phyloP scores from a whole-genome alignment of 2,329 filamentous ascomycete genomes.

The Pseudocercospora fijiensis region DNA sequence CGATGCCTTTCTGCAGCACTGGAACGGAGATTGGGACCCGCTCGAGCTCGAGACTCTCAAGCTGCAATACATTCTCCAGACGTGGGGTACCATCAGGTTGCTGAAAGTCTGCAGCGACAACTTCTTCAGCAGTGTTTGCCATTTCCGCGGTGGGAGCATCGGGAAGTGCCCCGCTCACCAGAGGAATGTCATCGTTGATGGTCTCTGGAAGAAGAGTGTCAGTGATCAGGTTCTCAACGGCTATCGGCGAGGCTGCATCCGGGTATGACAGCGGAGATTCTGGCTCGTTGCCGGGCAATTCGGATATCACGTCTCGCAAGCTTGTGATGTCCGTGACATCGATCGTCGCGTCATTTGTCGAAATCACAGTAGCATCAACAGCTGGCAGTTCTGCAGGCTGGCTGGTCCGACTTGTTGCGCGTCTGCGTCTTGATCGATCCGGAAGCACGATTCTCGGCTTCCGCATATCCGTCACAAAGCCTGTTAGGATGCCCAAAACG shows the following conservation, averaged over 20 bases:
- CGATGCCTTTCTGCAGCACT: slow-evolving; percentile 67
- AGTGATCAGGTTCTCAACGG: background rate
- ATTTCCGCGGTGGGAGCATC: background rate
- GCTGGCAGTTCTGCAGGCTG: slow-evolving; percentile 1
- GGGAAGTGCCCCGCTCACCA: slow-evolving; percentile 1
- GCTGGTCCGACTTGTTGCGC: slow-evolving; percentile 14
- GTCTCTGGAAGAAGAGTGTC: background rate
- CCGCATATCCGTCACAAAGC: slow-evolving; percentile 62
- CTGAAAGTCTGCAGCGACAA: slow-evolving; percentile 16
- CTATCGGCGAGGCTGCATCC: background rate
- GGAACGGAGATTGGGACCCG: slow-evolving; percentile 70
- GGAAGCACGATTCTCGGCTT: slow-evolving; percentile 32
- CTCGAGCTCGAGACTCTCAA: slow-evolving; percentile 75
- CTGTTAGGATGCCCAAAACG: slow-evolving; percentile 66
- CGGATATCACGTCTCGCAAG: slow-evolving; percentile 18
- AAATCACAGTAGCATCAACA: background rate
- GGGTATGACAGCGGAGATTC: slow-evolving; percentile 15
- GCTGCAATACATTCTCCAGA: slow-evolving; percentile 59
- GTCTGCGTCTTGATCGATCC: slow-evolving; percentile 21
- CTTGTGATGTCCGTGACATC: slow-evolving; percentile 20
- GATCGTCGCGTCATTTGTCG: background rate
- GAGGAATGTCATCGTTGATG: background rate
- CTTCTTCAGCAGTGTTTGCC: background rate
- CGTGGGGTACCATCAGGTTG: slow-evolving; percentile 38
- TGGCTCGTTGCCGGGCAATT: slow-evolving; percentile 9